Percentiles rank a stretch among this genome's conserved stretches.
These are phyloP conservation scores for Neurospora sp. DNA, from an alignment of 495 filamentous ascomycete genomes.

Conservation along the genomic window DNA sequence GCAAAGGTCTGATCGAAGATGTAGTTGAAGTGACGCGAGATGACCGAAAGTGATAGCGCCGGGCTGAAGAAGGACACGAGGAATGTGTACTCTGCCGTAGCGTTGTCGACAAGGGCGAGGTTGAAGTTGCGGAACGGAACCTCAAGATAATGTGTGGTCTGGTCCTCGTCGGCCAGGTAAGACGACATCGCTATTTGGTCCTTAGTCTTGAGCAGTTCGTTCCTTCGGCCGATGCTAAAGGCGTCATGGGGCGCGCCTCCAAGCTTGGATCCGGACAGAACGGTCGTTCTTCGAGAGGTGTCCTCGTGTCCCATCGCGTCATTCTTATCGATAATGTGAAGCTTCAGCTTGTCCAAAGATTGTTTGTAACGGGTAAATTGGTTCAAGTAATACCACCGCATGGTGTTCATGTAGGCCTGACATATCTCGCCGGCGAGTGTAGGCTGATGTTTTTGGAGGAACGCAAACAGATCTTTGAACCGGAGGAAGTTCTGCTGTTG, in stretches of 20 bases:
- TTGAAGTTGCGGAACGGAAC: conserved; percentile 88
- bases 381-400: conserved; percentile 95
- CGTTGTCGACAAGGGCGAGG: conserved; percentile 85
- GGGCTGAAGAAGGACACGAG: conserved; percentile 79
- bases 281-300: conserved; percentile 45
- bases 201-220: conserved; percentile 63
- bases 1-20: conserved; percentile 81
- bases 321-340: conserved; percentile 72
- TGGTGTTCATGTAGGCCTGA: conserved; percentile 94
- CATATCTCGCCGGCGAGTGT: conserved; percentile 76
- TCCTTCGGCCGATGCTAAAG: conserved; percentile 75
- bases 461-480: conserved; percentile 79
- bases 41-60: conserved; percentile 43
- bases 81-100: conserved; percentile 90
- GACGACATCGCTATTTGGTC: conserved; percentile 66
- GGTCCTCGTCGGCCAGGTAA: conserved; percentile 81
- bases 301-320: conserved; percentile 79
- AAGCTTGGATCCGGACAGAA: conserved; percentile 33
- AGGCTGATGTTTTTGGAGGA: conserved; percentile 68
- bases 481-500: conserved; percentile 82
- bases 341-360: conserved; percentile 71
- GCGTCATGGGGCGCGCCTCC: conserved; percentile 68
- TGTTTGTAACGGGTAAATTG: conserved; percentile 84
- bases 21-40: conserved; percentile 57
- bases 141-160: conserved; percentile 76